Evolutionary conservation across 1,139 yeast genomes (phyloP).

Genomic region (Scheffersomyces titani): DNA sequence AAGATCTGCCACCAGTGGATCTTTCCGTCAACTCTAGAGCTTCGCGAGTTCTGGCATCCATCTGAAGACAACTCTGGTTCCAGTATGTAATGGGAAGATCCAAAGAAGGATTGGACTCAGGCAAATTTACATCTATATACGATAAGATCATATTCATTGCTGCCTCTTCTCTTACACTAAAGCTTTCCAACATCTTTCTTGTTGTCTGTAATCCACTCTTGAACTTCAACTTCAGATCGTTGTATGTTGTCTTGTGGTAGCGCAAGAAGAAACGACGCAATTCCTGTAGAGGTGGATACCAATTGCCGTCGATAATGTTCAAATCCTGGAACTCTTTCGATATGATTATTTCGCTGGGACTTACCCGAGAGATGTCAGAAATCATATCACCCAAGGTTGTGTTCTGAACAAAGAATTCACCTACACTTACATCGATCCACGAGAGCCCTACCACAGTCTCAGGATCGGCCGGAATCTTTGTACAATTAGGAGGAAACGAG

Average conservation of each 20-base stretch:
- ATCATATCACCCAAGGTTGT: slow-evolving; percentile 56
- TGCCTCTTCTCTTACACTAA: slow-evolving; percentile 45
- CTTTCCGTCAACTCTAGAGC: slow-evolving; percentile 70
- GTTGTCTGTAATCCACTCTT: slow-evolving; percentile 55
- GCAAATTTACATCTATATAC: slow-evolving; percentile 41
- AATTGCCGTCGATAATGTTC: slow-evolving; percentile 43
- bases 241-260: slow-evolving; percentile 42
- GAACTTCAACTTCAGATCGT: slow-evolving; percentile 35
- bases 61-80: slow-evolving; percentile 60
- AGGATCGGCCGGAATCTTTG: slow-evolving; percentile 44
- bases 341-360: slow-evolving; percentile 66
- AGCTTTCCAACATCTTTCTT: slow-evolving; percentile 55
- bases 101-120: slow-evolving; percentile 38
- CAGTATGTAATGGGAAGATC: slow-evolving; percentile 41
- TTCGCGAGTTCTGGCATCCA: slow-evolving; percentile 80
- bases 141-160: slow-evolving; percentile 48
- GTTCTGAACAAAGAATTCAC: slow-evolving; percentile 69
- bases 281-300: slow-evolving; percentile 64
- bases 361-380: slow-evolving; percentile 63
- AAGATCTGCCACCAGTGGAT: slow-evolving; percentile 56
- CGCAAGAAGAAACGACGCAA: slow-evolving; percentile 62
- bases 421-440: slow-evolving; percentile 90
- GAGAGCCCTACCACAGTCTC: slow-evolving; percentile 65
- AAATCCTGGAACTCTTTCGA: slow-evolving; percentile 35
- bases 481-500: slow-evolving; percentile 53